Conservation (phyloP, 2,329 filamentous ascomycete species). For the Dothideomycetidae sp. region DNA sequence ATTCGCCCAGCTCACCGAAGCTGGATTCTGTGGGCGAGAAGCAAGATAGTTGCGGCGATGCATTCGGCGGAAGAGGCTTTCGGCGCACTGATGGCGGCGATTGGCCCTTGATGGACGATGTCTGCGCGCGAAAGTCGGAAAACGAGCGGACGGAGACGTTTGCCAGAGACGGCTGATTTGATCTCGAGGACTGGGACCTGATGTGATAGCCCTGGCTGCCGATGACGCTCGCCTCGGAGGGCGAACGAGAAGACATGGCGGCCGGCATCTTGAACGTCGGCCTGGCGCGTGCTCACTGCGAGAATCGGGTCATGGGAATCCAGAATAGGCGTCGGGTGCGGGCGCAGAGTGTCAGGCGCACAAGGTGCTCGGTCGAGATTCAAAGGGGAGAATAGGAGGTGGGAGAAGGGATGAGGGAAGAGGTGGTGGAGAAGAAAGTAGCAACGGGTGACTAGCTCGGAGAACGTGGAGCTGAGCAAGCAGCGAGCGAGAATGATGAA, state of each 20-base stretch:
- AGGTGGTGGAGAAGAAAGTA: neutral
- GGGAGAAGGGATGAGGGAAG: neutral
- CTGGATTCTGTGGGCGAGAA: constrained; percentile 31
- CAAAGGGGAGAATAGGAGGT: constrained; percentile 6
- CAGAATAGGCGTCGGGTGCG: neutral
- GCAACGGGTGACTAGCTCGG: neutral
- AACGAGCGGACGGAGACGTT: constrained; percentile 30
- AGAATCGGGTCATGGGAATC: constrained; percentile 4
- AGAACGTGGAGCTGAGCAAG: too few species aligned
- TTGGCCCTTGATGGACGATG: constrained; percentile 25
- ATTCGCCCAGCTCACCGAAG: constrained; percentile 15
- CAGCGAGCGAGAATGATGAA: neutral
- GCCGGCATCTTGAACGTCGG: constrained; percentile 2
- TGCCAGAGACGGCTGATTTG: constrained; percentile 21
- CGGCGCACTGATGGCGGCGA: constrained; percentile 34
- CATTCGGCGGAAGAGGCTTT: constrained; percentile 40
- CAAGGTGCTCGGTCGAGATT: constrained; percentile 1
- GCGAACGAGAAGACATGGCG: constrained; percentile 4
- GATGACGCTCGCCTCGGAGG: constrained; percentile 6
- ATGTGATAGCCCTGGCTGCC: constrained; percentile 1
- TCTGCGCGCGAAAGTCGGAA: constrained; percentile 29
- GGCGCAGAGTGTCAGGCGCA: neutral
- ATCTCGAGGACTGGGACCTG: constrained; percentile 4
- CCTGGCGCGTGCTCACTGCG: constrained; percentile 2
- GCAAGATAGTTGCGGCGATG: constrained; percentile 32